These are phyloP conservation scores for Neopestalotiopsis sp. DNA, from an alignment of 2,329 filamentous ascomycete species.

Conservation along the genomic window DNA sequence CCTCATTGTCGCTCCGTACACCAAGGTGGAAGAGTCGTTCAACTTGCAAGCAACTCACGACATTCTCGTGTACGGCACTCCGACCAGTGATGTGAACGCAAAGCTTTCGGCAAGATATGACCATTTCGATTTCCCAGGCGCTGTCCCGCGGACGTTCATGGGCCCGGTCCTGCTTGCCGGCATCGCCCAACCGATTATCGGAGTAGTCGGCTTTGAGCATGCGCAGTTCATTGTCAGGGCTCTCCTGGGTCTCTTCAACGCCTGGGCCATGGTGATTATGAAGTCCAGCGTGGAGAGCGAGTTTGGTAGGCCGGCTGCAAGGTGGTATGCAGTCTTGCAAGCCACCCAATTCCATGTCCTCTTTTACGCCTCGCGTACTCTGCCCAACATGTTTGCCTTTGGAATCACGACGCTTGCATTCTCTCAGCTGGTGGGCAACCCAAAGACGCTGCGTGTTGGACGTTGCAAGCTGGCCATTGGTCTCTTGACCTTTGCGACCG, in stretches of 20 bases:
- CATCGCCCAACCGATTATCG: constrained; percentile 70
- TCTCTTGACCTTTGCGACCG: constrained; percentile 78
- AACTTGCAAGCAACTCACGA: constrained; percentile 95
- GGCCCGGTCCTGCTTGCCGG: constrained; percentile 80
- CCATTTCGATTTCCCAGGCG: constrained; percentile 88
- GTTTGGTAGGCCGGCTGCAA: constrained; percentile 71
- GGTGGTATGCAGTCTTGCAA: constrained; percentile 83
- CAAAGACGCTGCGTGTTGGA: constrained; percentile 37
- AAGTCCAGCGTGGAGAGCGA: constrained; percentile 65
- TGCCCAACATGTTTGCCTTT: constrained; percentile 98
- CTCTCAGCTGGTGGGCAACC: constrained; percentile 49
- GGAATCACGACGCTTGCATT: constrained; percentile 74
- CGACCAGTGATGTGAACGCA: constrained; percentile 57
- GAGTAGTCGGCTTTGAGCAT: constrained; percentile 59
- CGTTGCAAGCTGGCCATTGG: constrained; percentile 71
- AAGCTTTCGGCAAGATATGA: constrained; percentile 75
- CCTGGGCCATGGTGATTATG: constrained; percentile 70
- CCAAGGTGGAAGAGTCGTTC: constrained; percentile 98
- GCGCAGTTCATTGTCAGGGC: constrained; percentile 71
- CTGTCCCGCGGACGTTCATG: constrained; percentile 89
- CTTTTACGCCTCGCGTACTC: constrained; percentile 88
- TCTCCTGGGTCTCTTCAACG: constrained; percentile 81
- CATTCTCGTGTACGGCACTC: constrained; percentile 81
- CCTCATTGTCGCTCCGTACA: constrained; percentile 80
- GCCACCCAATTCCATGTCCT: constrained; percentile 89